A percentile compares a stretch with the other conserved stretches of the same genome.
These are phyloP conservation scores for Withania somnifera DNA, from an alignment of 305 asterid species.

Conservation along the genomic window DNA sequence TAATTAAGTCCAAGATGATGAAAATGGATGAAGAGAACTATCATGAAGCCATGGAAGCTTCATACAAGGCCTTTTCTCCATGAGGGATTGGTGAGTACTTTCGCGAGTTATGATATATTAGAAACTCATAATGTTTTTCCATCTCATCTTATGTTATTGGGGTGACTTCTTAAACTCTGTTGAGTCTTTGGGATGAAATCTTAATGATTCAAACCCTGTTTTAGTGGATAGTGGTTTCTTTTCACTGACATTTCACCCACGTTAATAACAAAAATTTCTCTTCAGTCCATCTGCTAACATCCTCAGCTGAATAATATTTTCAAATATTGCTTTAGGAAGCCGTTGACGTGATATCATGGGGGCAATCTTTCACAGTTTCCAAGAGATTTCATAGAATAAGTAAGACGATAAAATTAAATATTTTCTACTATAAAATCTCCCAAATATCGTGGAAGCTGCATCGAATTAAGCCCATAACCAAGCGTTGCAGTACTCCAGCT, in stretches of 20 bases:
- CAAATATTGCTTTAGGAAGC: background rate
- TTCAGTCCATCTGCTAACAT: background rate
- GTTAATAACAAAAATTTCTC: background rate
- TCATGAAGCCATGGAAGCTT: slow-evolving; percentile 88
- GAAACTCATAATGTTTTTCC: background rate
- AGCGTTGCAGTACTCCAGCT: background rate
- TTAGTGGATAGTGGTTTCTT: background rate
- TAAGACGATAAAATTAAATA: background rate
- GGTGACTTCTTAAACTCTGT: background rate
- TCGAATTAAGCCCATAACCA: background rate
- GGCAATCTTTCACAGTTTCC: background rate
- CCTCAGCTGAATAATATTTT: background rate
- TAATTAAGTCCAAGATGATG: slow-evolving; percentile 68
- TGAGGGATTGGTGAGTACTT: slow-evolving; percentile 75
- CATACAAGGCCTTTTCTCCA: slow-evolving; percentile 79
- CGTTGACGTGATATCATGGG: background rate
- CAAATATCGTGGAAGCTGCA: background rate
- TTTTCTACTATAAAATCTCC: background rate
- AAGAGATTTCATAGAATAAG: background rate
- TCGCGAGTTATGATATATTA: background rate
- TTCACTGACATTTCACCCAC: background rate
- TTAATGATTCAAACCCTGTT: background rate
- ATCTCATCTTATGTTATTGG: background rate
- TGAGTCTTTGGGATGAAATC: background rate
- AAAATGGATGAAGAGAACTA: slow-evolving; percentile 84